Percentiles rank a stretch among this genome's conserved stretches.
These are phyloP conservation scores for Penicillium mononematosum DNA, from an alignment of 495 filamentous ascomycete genomes.

Conservation along the genomic window DNA sequence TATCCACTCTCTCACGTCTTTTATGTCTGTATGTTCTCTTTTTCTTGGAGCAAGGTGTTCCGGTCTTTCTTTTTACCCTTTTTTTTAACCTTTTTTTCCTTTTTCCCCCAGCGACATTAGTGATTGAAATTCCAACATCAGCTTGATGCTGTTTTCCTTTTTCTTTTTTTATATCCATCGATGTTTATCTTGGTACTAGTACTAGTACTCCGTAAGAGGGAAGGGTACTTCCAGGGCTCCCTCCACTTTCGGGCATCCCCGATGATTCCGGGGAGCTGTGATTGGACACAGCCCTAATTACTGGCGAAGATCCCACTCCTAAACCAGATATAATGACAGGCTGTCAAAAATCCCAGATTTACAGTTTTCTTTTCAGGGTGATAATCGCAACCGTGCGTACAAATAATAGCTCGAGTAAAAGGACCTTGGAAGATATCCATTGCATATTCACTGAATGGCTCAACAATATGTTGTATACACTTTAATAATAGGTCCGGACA, in stretches of 20 bases:
- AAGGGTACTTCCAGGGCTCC: neutral
- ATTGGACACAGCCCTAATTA: neutral
- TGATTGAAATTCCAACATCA: conserved; percentile 6
- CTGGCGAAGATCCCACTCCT: neutral
- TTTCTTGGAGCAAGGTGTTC: conserved; percentile 29
- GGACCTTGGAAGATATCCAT: too few species aligned
- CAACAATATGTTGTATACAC: too few species aligned
- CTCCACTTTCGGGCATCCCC: neutral
- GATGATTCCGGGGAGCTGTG: neutral
- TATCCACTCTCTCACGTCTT: conserved; percentile 29
- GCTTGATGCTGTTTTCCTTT: conserved; percentile 9
- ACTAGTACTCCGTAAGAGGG: too few species aligned
- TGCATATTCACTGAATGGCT: too few species aligned
- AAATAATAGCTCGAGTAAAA: too few species aligned
- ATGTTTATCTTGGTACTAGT: neutral
- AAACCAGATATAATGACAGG: neutral
- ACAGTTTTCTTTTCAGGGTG: neutral
- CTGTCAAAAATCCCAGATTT: too few species aligned
- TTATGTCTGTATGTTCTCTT: conserved; percentile 25
- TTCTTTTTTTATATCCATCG: neutral
- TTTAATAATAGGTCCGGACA: too few species aligned
- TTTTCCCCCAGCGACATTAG: neutral
- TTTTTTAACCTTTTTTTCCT: neutral
- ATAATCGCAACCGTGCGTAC: neutral
- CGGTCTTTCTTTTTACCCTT: conserved; percentile 12